Evolutionary conservation across 345 rosid genomes (phyloP), one percentile per base, ranked within the genome.

Genomic region (Isatis tinctoria): DNA sequence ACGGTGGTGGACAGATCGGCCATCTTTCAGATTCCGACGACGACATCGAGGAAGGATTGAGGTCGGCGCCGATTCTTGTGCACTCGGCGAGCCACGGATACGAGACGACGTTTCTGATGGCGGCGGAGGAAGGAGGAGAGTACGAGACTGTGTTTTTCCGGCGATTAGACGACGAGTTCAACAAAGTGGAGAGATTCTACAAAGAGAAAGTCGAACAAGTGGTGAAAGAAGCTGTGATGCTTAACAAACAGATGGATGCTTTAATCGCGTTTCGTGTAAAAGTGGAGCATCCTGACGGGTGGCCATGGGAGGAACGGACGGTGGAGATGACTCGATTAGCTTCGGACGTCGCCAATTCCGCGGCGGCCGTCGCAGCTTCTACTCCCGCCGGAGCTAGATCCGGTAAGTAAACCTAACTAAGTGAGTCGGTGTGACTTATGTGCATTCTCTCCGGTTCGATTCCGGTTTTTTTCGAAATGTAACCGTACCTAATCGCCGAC

Each of bases 161-260:
- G 65, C 73, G 91, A 64, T 73, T 90, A 1, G 96, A 90, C 6
- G 91, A 85, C 16, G 88, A 88, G 60, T 84, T 90, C 57, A 88
- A 87, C 43, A 86, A 84, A 59, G 96, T 88, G 24, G 83, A 83
- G 20, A 84, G 56, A 36, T 90, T 90, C 49, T 84, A 78, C 14
- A 84, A 26, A 65, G 64, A 27, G 0, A 90, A 88, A 75, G 90
- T 77, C 28, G 83, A 82, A 2, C 84, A 88, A 66, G 93, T 86
- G 20, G 12, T 84, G 77, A 71, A 84, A n/a, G 93, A 88, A 64
- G 96, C 96, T 0, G 74, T 22, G 5, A 44, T 76, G 69, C 77
- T 88, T 80, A 83, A 65, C 11, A 77, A 71, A 56, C 96, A 88
- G 47, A 90, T 88, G 96, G 85, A 90, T 65, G 96, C 96, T 76